Evolutionary conservation across 192 early-diverging fungal genomes (phyloP).

Genomic region (Entophlyctis helioformis): DNA sequence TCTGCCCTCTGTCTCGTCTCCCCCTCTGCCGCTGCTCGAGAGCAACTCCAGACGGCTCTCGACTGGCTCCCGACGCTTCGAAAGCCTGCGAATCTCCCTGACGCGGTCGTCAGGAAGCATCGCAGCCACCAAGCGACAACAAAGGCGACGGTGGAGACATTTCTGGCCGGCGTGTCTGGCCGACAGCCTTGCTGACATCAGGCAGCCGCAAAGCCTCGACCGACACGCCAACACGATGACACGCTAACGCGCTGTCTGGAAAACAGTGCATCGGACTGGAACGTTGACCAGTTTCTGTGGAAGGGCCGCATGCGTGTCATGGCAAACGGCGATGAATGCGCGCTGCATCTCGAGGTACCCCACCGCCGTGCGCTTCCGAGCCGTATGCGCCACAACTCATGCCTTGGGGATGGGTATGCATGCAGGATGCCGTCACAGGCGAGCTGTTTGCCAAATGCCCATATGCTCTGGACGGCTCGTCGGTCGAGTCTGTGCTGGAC

Average conservation of each 20-base stretch:
- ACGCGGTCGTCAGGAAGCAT: too few relatives aligned
- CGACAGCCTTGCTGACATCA: too few relatives aligned
- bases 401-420: not conserved
- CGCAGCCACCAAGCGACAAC: too few relatives aligned
- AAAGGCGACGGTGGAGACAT: too few relatives aligned
- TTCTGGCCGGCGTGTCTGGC: too few relatives aligned
- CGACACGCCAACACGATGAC: not conserved
- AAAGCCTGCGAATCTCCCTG: not conserved
- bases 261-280: slow-evolving; percentile 72
- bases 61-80: not conserved
- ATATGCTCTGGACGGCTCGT: slow-evolving; percentile 53
- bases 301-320: not conserved
- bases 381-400: not conserved
- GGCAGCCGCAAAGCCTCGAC: not conserved
- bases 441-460: slow-evolving; percentile 74
- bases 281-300: not conserved
- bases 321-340: not conserved
- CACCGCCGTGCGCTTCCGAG: not conserved
- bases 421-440: slow-evolving; percentile 13
- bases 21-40: not conserved
- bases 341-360: not conserved
- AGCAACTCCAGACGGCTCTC: too few relatives aligned
- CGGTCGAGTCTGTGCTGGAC: slow-evolving; percentile 70
- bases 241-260: slow-evolving; percentile 2
- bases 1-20: not conserved